These are phyloP conservation scores for Euphorbia celastroides DNA, from an alignment of 441 rosid species.

Conservation along the genomic window DNA sequence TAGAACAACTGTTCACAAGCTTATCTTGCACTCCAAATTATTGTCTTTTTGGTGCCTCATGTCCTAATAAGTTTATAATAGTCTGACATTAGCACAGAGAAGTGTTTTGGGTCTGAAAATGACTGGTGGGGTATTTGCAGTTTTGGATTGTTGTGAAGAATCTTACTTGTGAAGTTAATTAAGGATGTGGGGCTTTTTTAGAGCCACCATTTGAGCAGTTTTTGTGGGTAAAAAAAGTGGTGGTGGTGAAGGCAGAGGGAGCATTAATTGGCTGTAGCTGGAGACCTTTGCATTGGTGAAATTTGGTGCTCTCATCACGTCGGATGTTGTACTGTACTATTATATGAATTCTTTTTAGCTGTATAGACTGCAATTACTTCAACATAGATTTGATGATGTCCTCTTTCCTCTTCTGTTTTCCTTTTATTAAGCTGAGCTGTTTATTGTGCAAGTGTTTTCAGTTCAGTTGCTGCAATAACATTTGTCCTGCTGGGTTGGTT, in stretches of 20 bases:
- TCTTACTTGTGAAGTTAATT: constrained; percentile 9
- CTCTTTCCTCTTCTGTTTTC: constrained; percentile 12
- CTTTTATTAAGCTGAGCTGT: too few relatives aligned
- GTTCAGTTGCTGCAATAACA: too few relatives aligned
- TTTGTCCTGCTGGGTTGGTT: too few relatives aligned
- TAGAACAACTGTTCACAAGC: background rate
- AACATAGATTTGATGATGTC: constrained; percentile 24
- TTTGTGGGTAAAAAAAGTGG: background rate
- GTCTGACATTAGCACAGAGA: background rate
- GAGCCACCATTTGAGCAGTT: too few relatives aligned
- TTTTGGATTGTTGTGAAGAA: constrained; percentile 22
- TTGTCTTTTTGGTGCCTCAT: background rate
- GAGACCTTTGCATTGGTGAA: constrained; percentile 14
- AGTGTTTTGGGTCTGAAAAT: constrained; percentile 1
- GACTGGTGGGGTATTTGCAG: constrained; percentile 16
- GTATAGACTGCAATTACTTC: constrained; percentile 25
- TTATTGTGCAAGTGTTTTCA: too few relatives aligned
- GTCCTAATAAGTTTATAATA: background rate
- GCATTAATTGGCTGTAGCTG: constrained; percentile 20
- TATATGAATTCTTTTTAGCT: background rate
- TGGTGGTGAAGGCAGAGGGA: constrained; percentile 19
- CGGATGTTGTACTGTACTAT: constrained; percentile 26
- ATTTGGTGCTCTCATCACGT: constrained; percentile 15
- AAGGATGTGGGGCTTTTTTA: background rate
- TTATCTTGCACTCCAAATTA: background rate